Evolutionary conservation across 345 rosid genomes (phyloP), one percentile per base, ranked within the genome.

Genomic region (Populus alba): DNA sequence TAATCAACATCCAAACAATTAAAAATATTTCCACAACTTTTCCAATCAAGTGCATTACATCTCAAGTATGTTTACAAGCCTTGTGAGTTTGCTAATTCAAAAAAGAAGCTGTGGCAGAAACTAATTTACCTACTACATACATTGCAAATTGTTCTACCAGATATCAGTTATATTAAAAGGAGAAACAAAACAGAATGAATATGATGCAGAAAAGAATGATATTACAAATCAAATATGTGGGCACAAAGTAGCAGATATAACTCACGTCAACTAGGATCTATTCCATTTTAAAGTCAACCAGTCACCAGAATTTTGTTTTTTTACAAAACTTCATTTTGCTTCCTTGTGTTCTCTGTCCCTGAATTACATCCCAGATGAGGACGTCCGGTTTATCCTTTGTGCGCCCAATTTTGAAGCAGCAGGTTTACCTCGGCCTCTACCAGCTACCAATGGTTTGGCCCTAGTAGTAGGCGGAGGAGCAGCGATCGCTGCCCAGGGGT

Each of bases 401-500:
- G 98, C 99, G 9, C 98, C 97, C 35, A 96, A 82, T 86, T 77
- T 96, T 41, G 83, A 85, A 76, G 94, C 90, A 49, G 88, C 86
- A 2, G 94, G 89, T 86, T 91, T 94, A 57, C 88, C 98, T 79
- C 97, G 87, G 67, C 95, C 97, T 66, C 93, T 87, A 72, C 92
- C 88, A 55, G 94, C 86, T 22, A 94, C 81, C 66, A 92, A 79
- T 68, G 98, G 96, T 82, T 87, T 96, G 6, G 88, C 97, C 55
- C 84, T 87, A 22, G 95, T 94, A 61, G 95, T 88, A 18, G 99
- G 99, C 65, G 88, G 82, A 31, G 99, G 98, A 83, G 99, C 98
- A 63, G 99, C 99, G 59, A 94, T 92, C 61, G 98, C 89, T 47
- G 97, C 93, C 98, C 98, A 96, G 4, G 97, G 97, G 70, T 96